A percentile compares a stretch with the other conserved stretches of the same genome.
phyloP scores from a whole-genome alignment of 495 filamentous ascomycete species.

The Hyaloscypha variabilis region DNA sequence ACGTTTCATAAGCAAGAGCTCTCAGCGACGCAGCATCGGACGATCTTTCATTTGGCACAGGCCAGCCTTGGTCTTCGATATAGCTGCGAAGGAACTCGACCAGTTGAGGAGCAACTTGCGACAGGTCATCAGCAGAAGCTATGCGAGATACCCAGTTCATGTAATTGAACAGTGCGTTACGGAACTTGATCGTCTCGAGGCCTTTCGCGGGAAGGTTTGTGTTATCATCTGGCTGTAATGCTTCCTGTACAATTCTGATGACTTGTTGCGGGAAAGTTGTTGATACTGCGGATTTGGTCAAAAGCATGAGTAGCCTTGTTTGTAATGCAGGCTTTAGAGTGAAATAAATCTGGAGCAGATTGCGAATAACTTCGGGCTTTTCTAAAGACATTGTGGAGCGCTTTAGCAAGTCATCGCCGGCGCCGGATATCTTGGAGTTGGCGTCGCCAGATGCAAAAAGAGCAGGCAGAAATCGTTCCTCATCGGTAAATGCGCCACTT shows the following conservation, averaged over 20 bases:
- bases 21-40: slow-evolving; percentile 66
- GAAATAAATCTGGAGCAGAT: slow-evolving; percentile 72
- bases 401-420: slow-evolving; percentile 86
- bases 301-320: slow-evolving; percentile 69
- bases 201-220: slow-evolving; percentile 53
- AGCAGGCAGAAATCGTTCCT: slow-evolving; percentile 80
- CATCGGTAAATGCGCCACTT: slow-evolving; percentile 80
- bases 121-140: slow-evolving; percentile 59
- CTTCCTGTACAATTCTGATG: slow-evolving; percentile 69
- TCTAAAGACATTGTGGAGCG: slow-evolving; percentile 73
- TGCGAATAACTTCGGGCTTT: slow-evolving; percentile 59
- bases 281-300: slow-evolving; percentile 73
- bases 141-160: slow-evolving; percentile 86
- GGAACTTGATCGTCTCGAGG: slow-evolving; percentile 72
- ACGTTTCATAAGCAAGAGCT: slow-evolving; percentile 78
- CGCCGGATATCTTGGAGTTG: slow-evolving; percentile 77
- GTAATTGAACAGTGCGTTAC: slow-evolving; percentile 84
- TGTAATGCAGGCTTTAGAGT: slow-evolving; percentile 71
- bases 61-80: slow-evolving; percentile 84
- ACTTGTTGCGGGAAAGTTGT: slow-evolving; percentile 68
- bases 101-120: slow-evolving; percentile 68
- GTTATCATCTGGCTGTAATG: slow-evolving; percentile 48
- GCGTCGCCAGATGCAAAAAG: slow-evolving; percentile 80
- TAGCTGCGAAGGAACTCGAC: slow-evolving; percentile 73
- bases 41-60: slow-evolving; percentile 57